Conservation (phyloP, 1,284 basidiomycete genomes). For the Boletus sp. region DNA sequence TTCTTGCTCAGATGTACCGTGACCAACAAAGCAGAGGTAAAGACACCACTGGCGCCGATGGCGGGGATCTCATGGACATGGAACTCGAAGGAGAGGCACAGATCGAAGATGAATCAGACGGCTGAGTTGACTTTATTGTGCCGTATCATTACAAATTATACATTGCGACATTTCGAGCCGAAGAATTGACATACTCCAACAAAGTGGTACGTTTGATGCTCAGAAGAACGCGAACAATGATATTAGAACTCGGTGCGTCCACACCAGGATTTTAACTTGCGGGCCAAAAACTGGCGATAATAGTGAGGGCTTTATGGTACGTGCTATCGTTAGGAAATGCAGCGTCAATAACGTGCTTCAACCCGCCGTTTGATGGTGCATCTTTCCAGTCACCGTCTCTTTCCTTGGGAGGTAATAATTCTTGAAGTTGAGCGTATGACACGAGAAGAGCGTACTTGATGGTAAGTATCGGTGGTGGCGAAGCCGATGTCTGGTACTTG, state of each 20-base stretch:
- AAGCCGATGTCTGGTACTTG: conserved; percentile 28
- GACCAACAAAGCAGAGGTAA: conserved; percentile 52
- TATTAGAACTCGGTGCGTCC: not conserved
- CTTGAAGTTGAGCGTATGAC: conserved; percentile 46
- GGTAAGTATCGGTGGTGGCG: conserved; percentile 16
- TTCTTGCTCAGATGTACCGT: conserved; percentile 66
- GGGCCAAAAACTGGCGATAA: conserved; percentile 20
- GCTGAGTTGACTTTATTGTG: conserved; percentile 8
- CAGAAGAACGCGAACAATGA: conserved; percentile 4
- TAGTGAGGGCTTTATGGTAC: conserved; percentile 23
- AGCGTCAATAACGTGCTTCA: conserved; percentile 18
- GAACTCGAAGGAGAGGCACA: conserved; percentile 36
- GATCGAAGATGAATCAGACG: conserved; percentile 32
- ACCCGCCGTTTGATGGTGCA: conserved; percentile 14
- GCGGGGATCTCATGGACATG: conserved; percentile 56
- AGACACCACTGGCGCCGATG: conserved; percentile 37
- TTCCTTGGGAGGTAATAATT: conserved; percentile 28
- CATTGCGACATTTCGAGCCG: not conserved
- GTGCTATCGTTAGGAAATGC: conserved; percentile 22
- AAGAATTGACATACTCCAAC: not conserved
- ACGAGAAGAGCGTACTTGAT: conserved; percentile 48
- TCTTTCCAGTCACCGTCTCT: conserved; percentile 45
- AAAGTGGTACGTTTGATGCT: not conserved
- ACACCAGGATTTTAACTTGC: not conserved
- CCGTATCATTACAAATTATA: not conserved